Conservation (phyloP, 768 basidiomycete species). For the Amanita inopinata region DNA sequence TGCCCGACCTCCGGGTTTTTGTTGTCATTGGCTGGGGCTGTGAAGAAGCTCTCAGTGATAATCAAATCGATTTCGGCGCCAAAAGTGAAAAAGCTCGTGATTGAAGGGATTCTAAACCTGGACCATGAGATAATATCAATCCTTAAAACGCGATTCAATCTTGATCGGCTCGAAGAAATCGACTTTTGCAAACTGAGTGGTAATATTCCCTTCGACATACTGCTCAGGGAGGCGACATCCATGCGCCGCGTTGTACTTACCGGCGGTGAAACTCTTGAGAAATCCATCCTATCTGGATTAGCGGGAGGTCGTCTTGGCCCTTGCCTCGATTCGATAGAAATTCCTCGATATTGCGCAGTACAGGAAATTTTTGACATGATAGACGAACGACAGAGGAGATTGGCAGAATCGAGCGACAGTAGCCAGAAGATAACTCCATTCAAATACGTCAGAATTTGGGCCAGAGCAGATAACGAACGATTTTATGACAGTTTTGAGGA, state of each 20-base stretch:
- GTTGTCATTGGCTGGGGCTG: neutral
- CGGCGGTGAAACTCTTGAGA: neutral
- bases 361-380: neutral
- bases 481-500: no score
- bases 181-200: constrained; percentile 2
- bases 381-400: neutral
- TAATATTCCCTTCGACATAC: neutral
- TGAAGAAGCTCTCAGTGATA: neutral
- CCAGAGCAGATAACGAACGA: neutral
- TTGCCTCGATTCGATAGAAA: neutral
- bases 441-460: neutral
- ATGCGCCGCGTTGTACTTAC: neutral
- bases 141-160: neutral
- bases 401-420: neutral
- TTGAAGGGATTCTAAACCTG: neutral
- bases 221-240: neutral
- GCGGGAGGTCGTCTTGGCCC: neutral
- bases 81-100: neutral
- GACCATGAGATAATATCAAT: neutral
- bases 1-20: constrained; percentile 3
- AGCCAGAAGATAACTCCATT: neutral
- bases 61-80: neutral
- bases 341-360: neutral
- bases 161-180: constrained; percentile 2
- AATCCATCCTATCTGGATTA: neutral